Base-by-base conservation (phyloP, 805 yeast species). In the Wickerhamiella bombiphila region DNA sequence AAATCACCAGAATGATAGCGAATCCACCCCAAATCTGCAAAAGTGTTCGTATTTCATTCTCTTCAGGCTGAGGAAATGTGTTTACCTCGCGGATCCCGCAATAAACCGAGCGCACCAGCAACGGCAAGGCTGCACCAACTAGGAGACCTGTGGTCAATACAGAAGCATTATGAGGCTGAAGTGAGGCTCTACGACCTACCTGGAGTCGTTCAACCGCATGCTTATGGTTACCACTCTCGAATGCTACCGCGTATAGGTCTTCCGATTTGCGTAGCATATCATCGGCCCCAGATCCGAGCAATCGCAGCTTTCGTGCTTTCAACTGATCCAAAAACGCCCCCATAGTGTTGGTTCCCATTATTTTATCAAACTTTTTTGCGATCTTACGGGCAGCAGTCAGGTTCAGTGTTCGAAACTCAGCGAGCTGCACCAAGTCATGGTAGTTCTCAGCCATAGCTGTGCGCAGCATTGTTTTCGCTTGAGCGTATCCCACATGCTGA, bases 1-100 rank as follows among this genome's bases (percentile, higher is more conserved):
- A 59, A 51, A 78, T 68, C n/a, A 86, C 45, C 22, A 68, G 61
- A 4, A 76, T 55, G 41, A 85, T 50, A 47, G 83, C 69, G 56
- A 83, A 85, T 1, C 97, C 97, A 6, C 78, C 96, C 94, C 95
- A 91, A 3, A 91, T 66, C 50, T 93, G 97, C 29, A 88, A 56
- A 39, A 88, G 51, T 41, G 60, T 76, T 32, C 56, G 60, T 0
- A 76, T 80, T 43, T 76, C 79, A 2, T 72, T 53, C 0, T 66
- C 62, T 14, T 61, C 55, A 11, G 58, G 52, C 1, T 65, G 43
- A n/a, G n/a, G n/a, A n/a, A n/a, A n/a, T n/a, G n/a, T n/a, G 18
- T 67, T 67, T 9, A 38, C 32, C 3, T 22, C 35, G 15, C 53
- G 39, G 8, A 76, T 57, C 0, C 76, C 85, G 3, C 58, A 45